phyloP scores from a whole-genome alignment of 192 early-diverging fungal genomes.

The Geosiphon pyriformis region DNA sequence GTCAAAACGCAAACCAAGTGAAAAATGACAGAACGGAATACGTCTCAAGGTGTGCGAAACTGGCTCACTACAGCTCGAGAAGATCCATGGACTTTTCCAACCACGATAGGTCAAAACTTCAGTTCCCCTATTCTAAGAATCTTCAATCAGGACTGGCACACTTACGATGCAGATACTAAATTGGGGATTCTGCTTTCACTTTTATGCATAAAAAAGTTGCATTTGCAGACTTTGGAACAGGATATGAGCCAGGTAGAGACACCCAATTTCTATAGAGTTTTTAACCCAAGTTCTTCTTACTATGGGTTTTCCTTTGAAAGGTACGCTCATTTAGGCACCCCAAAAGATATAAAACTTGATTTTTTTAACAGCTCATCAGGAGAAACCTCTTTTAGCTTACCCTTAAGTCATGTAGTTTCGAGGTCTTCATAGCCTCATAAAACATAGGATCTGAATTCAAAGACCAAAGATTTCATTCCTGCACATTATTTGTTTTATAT shows the following conservation, averaged over 20 bases:
- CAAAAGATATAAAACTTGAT: not conserved
- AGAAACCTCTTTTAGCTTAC: too few species aligned
- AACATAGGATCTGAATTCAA: too few species aligned
- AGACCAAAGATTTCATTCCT: too few species aligned
- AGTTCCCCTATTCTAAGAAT: not conserved
- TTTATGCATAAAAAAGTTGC: conserved; percentile 7
- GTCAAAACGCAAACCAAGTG: too few species aligned
- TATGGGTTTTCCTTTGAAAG: not conserved
- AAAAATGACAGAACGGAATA: not conserved
- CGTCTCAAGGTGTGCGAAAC: not conserved
- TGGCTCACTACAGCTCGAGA: not conserved
- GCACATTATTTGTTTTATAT: not conserved
- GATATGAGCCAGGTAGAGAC: not conserved
- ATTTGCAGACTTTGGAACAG: not conserved
- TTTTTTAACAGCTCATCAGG: not conserved
- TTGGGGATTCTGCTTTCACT: conserved; percentile 11
- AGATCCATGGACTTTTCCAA: not conserved
- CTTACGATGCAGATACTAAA: conserved; percentile 4
- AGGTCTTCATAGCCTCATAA: too few species aligned
- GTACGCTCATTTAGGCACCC: not conserved
- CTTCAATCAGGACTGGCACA: not conserved
- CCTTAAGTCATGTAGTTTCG: too few species aligned
- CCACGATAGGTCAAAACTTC: not conserved
- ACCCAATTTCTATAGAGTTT: not conserved
- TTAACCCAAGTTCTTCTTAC: not conserved